Percentiles rank a stretch among this genome's conserved stretches.
These are phyloP conservation scores for Phytophthora syringae DNA, from an alignment of 352 stramenopile species.

Conservation along the genomic window DNA sequence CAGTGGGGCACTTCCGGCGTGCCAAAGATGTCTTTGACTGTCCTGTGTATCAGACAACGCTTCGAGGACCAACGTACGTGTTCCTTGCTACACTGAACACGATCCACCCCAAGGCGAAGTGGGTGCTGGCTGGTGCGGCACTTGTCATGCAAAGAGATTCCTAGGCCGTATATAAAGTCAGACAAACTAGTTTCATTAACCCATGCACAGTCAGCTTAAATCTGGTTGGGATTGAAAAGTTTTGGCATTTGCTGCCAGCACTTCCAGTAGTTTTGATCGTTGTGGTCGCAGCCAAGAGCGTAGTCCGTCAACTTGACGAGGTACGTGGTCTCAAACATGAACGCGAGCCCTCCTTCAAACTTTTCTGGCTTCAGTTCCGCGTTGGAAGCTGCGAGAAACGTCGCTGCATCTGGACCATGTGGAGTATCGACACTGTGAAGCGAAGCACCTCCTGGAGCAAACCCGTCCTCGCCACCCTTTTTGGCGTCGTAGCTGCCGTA, in stretches of 20 bases:
- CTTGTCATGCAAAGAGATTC: conserved; percentile 94
- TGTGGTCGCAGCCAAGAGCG: conserved; percentile 86
- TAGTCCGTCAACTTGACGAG: conserved; percentile 91
- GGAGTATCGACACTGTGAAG: conserved; percentile 91
- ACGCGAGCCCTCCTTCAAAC: conserved; percentile 94
- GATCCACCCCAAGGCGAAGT: conserved; percentile 84
- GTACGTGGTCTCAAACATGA: conserved; percentile 98
- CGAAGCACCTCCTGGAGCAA: conserved; percentile 91
- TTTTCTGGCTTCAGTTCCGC: conserved; percentile 85
- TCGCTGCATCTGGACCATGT: conserved; percentile 94
- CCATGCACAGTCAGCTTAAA: neutral
- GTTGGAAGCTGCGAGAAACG: conserved; percentile 91
- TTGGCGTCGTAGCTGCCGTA: conserved; percentile 97
- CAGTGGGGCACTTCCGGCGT: conserved; percentile 94
- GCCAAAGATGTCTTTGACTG: conserved; percentile 92
- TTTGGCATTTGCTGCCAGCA: conserved; percentile 95
- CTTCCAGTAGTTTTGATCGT: conserved; percentile 92
- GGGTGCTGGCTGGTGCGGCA: conserved; percentile 92
- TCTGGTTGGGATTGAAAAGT: conserved; percentile 73
- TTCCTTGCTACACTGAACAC: conserved; percentile 96
- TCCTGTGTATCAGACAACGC: conserved; percentile 96
- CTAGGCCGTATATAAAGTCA: conserved; percentile 37
- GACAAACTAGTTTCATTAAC: conserved; percentile 2
- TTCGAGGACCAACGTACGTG: conserved; percentile 95
- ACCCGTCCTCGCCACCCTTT: conserved; percentile 85